Conservation (phyloP, 2,329 filamentous ascomycete genomes). For the Periconia digitata region DNA sequence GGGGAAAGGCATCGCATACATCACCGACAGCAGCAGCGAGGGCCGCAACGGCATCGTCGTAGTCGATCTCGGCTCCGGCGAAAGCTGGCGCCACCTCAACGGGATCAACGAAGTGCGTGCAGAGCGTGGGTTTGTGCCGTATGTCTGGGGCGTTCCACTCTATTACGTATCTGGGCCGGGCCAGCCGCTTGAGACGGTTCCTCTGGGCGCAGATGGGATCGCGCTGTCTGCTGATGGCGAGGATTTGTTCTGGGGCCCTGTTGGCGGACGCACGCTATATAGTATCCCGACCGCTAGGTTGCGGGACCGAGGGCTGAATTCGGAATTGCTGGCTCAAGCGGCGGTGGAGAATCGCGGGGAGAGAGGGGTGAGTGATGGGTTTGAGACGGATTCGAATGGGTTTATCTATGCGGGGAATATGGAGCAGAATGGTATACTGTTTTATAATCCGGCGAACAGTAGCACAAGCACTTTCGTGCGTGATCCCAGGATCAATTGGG, state of each 20-base stretch:
- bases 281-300: conserved; percentile 49
- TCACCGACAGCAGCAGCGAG: conserved; percentile 54
- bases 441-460: conserved; percentile 51
- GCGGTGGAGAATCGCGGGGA: conserved; percentile 48
- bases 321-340: conserved; percentile 49
- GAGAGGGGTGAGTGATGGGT: conserved; percentile 55
- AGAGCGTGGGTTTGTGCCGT: conserved; percentile 50
- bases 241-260: conserved; percentile 50
- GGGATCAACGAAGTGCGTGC: conserved; percentile 45
- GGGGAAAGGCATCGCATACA: conserved; percentile 55
- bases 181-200: conserved; percentile 41
- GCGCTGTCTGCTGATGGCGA: conserved; percentile 52
- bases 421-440: conserved; percentile 45
- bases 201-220: conserved; percentile 55
- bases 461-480: conserved; percentile 27
- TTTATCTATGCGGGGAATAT: conserved; percentile 54
- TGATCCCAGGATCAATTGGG: conserved; percentile 10
- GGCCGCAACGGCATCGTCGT: conserved; percentile 56
- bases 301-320: conserved; percentile 39
- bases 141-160: conserved; percentile 52
- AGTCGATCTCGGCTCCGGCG: conserved; percentile 52
- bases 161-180: conserved; percentile 46
- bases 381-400: conserved; percentile 55
- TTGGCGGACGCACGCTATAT: conserved; percentile 50
- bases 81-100: conserved; percentile 53